Base-by-base conservation (phyloP, 108 stramenopile species). In the Skeletonema tropicum region DNA sequence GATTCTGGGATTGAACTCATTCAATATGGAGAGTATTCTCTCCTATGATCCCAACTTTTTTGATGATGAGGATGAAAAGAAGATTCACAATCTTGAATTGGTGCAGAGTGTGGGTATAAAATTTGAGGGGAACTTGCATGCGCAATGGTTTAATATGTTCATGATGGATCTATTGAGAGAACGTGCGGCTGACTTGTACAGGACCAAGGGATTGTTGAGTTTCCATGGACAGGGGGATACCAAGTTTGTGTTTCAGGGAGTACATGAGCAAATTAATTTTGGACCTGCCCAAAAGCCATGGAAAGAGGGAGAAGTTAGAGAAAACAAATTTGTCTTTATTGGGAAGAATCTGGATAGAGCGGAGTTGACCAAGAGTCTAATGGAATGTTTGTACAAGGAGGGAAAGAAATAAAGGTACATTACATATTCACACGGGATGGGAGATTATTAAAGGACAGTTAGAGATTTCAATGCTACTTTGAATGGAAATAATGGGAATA, bases 231-330 rank as follows among this genome's bases (percentile, higher is more conserved):
- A 98, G 72, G 97, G 96, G 12, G 85, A 96, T 81, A 87, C 90
- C 19, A 97, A 97, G 75, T 98, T 98, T 84, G 97, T 98, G 10
- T 98, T 98, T 75, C 97, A 98, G 80, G 97, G 97, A 31, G 97
- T 98, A 6, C 97, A 98, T 82, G 97, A 98, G 73, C 97, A 98
- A 81, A 98, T 95, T 74, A 92, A 97, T 81, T 98, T 98, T 83
- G 97, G 97, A 55, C 97, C 97, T 32, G 90, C 94, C 33, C 74
- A 92, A 61, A 90, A 92, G 35, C 90, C 92, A 49, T 98, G 96
- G 96, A 81, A 73, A 39, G 84, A 85, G 25, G 92, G 70, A 1
- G 97, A 97, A 74, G 73, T 73, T 35, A 82, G 90, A 19, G 61
- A 89, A 55, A 96, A 94, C 86, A 98, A 98, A 66, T 92, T 98